Evolutionary conservation across 2,329 filamentous ascomycete genomes (phyloP).

Genomic region (Trichoderma endophyticum): DNA sequence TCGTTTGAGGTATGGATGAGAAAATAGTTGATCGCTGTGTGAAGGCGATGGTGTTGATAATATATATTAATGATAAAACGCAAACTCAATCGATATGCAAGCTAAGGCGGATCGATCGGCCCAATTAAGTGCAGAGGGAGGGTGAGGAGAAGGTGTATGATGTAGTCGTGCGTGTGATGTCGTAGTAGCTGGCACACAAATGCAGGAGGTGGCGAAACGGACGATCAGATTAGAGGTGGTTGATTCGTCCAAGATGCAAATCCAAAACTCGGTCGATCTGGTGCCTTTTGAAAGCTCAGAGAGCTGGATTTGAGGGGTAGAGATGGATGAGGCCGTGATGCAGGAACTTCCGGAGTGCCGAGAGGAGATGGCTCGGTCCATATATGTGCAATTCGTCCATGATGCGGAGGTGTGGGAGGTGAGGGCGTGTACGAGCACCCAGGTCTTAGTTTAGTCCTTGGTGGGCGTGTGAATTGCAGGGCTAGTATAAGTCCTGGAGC

Average conservation of each 20-base stretch:
- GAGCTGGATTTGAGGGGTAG: background rate
- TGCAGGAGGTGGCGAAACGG: background rate
- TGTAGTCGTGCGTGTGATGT: slow-evolving; percentile 15
- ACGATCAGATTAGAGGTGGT: background rate
- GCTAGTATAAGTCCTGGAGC: background rate
- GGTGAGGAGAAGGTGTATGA: slow-evolving; percentile 14
- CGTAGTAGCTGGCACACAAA: background rate
- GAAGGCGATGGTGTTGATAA: slow-evolving; percentile 7
- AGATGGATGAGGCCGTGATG: slow-evolving; percentile 1
- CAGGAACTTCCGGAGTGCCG: slow-evolving; percentile 8
- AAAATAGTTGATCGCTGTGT: background rate
- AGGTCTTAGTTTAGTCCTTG: background rate
- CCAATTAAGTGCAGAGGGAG: slow-evolving; percentile 5
- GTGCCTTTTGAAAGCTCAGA: background rate
- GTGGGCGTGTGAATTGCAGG: slow-evolving; percentile 3
- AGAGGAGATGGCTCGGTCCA: slow-evolving; percentile 5
- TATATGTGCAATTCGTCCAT: slow-evolving; percentile 10
- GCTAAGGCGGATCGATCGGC: slow-evolving; percentile 12
- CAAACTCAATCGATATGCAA: slow-evolving; percentile 11
- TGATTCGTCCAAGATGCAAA: background rate
- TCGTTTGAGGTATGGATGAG: slow-evolving; percentile 7
- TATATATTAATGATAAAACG: background rate
- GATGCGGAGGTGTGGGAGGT: slow-evolving; percentile 11
- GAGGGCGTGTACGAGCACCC: slow-evolving; percentile 1
- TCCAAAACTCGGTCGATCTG: slow-evolving; percentile 1